Evolutionary conservation across 2,329 filamentous ascomycete species (phyloP), one percentile per base, ranked within the genome.

Genomic region (Xylariaceae sp.): DNA sequence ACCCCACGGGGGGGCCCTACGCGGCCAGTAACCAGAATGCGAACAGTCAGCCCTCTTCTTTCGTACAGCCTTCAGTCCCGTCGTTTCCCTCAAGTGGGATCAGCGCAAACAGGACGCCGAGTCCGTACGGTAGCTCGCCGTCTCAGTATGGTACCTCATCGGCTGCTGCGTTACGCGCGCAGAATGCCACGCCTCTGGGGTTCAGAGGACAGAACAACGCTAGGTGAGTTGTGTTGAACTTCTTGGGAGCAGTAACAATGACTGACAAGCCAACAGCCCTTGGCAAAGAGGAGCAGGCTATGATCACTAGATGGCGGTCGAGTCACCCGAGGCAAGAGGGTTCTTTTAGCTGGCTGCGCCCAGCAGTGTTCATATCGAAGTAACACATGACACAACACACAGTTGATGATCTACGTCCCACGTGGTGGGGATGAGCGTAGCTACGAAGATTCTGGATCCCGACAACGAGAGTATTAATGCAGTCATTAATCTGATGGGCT

Each of bases 241-340:
- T 32, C 32, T 33, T 39, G 4, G 47, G 14, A 15, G 11, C 33
- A 39, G 39, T 10, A 22, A 58, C 51, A 52, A 62, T 65, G 56
- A 68, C 57, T 30, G 42, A 41, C 39, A 45, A 30, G 3, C 32
- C 6, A 10, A 17, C 56, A 80, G 75, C 66, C 75, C 76, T 54
- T 80, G 77, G 77, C 76, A 80, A 67, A 74, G 76, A 58, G 77
- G 77, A 58, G 77, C 77, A 47, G 77, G 77, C 54, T 80, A 80
- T 62, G 77, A 80, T 42, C 68, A 74, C 63, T 74, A 71, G 56
- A 54, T 41, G 42, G 47, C 46, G 58, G 47, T 52, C 48, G 39
- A 57, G 31, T 53, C 56, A 41, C 55, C 52, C 40, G 51, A 55
- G 27, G 56, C 49, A 42, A 57, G 56, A 52, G 49, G 56, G 33